phyloP scores from a whole-genome alignment of 306 rosid genomes.

The Rubus idaeus region DNA sequence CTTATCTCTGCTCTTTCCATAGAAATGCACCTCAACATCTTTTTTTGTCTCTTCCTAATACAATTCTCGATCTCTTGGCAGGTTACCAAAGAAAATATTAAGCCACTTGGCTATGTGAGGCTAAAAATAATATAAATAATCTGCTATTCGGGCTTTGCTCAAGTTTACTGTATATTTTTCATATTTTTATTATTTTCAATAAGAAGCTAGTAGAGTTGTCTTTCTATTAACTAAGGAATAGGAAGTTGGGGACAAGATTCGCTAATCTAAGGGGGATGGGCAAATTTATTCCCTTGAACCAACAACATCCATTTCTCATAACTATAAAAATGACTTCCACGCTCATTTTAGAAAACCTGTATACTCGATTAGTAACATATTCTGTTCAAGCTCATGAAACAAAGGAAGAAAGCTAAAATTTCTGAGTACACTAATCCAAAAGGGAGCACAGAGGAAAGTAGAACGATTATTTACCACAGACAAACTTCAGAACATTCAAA shows the following conservation, averaged over 20 bases:
- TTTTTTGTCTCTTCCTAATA: no score
- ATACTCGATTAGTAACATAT: not conserved
- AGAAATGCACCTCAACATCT: no score
- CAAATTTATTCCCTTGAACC: not conserved
- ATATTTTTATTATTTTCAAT: no score
- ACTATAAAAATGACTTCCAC: not conserved
- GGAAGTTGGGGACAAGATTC: not conserved
- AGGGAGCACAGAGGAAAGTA: not conserved
- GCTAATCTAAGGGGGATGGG: not conserved
- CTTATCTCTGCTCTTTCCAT: no score
- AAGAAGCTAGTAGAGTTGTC: no score
- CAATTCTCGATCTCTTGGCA: no score
- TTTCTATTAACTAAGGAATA: no score
- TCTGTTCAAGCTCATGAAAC: constrained; percentile 11
- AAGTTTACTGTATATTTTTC: no score
- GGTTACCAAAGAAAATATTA: no score
- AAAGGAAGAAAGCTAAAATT: not conserved
- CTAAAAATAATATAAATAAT: no score
- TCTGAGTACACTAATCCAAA: constrained; percentile 1
- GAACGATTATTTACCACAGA: constrained; percentile 5
- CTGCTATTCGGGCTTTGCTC: no score
- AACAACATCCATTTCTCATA: not conserved
- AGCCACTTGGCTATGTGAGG: no score
- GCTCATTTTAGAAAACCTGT: not conserved
- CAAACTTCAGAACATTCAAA: not conserved